Percentiles rank a stretch among this genome's conserved stretches.
phyloP scores from a whole-genome alignment of 2,329 filamentous ascomycete species.

The Arthrinium puccinioides region DNA sequence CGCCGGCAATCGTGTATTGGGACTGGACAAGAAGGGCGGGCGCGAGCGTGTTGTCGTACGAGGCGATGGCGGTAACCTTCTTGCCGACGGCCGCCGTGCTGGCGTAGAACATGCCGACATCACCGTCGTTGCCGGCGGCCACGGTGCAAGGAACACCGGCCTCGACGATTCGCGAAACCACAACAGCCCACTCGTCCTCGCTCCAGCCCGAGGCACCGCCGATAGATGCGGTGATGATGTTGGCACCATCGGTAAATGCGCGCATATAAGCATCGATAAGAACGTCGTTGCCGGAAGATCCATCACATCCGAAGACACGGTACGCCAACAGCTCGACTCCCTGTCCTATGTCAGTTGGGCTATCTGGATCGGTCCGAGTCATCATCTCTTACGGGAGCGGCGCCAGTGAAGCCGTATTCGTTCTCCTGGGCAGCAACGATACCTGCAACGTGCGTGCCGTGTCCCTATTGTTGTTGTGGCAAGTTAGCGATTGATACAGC shows the following conservation, averaged over 20 bases:
- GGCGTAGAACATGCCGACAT: conserved; percentile 16
- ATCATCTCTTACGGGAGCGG: conserved; percentile 34
- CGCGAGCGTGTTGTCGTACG: not conserved
- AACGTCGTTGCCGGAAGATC: conserved; percentile 27
- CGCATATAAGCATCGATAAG: conserved; percentile 29
- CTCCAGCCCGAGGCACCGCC: conserved; percentile 4
- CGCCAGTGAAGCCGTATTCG: no score
- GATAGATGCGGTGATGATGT: conserved; percentile 8
- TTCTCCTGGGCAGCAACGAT: conserved; percentile 53
- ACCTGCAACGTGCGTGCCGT: conserved; percentile 56
- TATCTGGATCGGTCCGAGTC: no score
- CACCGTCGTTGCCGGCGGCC: conserved; percentile 7
- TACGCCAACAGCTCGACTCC: no score
- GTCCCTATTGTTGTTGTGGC: conserved; percentile 27
- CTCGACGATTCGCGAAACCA: conserved; percentile 5
- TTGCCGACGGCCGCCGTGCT: conserved; percentile 30
- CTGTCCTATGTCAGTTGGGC: no score
- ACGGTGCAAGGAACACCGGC: conserved; percentile 7
- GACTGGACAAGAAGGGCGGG: not conserved
- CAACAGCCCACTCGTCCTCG: conserved; percentile 5
- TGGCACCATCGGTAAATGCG: conserved; percentile 29
- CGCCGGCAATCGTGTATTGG: no score
- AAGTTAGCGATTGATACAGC: no score
- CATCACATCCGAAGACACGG: no score
- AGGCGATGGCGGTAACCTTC: conserved; percentile 31